A percentile compares a stretch with the other conserved stretches of the same genome.
These are phyloP conservation scores for Erodium texanum DNA, from an alignment of 441 rosid genomes.

Conservation along the genomic window DNA sequence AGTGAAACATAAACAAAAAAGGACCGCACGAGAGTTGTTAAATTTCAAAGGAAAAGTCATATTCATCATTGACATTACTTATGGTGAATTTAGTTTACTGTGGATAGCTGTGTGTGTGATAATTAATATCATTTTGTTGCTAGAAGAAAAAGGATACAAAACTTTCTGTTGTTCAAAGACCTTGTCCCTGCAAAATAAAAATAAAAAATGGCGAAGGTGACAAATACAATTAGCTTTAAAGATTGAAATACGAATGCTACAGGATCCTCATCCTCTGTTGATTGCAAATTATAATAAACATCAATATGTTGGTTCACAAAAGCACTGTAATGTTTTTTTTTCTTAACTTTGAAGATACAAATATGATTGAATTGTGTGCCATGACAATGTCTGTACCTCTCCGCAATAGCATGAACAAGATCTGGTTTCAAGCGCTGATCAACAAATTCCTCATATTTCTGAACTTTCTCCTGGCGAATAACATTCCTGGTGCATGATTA, in stretches of 20 bases:
- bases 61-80: background rate
- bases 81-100: background rate
- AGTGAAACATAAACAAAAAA: slow-evolving; percentile 21
- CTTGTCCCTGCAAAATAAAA: slow-evolving; percentile 61
- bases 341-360: background rate
- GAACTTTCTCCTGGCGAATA: slow-evolving; percentile 44
- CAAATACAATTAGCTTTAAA: background rate
- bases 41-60: slow-evolving; percentile 1
- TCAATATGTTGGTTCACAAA: background rate
- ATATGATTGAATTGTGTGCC: background rate
- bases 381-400: slow-evolving; percentile 30
- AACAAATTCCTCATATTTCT: slow-evolving; percentile 71
- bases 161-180: slow-evolving; percentile 67
- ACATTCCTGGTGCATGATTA: background rate
- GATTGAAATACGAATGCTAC: background rate
- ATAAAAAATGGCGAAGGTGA: slow-evolving; percentile 10
- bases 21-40: background rate
- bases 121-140: background rate
- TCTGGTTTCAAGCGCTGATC: slow-evolving; percentile 71
- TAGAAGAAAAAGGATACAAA: slow-evolving; percentile 55
- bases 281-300: background rate
- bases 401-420: slow-evolving; percentile 52
- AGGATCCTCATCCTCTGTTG: background rate
- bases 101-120: background rate
- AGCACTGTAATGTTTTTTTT: background rate